A percentile compares a stretch with the other conserved stretches of the same genome.
phyloP scores from a whole-genome alignment of 116 monocot genomes.

The Cymodocea nodosa region DNA sequence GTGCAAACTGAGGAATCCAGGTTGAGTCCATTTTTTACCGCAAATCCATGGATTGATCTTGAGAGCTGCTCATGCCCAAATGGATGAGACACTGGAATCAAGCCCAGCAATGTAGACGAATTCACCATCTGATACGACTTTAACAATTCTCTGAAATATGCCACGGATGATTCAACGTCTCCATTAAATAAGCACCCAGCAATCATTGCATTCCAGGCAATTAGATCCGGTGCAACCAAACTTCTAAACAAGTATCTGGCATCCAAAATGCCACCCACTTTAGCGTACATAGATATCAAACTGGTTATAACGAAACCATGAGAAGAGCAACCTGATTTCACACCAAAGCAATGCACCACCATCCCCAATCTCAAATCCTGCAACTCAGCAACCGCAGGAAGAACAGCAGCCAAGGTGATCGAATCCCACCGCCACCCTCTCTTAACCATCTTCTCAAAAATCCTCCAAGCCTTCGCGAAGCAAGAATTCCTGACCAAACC shows the following conservation, averaged over 20 bases:
- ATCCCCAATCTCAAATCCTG: conserved; percentile 17
- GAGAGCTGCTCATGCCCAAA: conserved; percentile 25
- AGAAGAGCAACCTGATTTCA: conserved; percentile 17
- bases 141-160: conserved; percentile 29
- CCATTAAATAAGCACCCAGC: conserved; percentile 32
- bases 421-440: conserved; percentile 6
- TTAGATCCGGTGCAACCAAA: conserved; percentile 19
- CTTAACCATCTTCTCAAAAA: conserved; percentile 17
- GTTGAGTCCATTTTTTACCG: conserved; percentile 25
- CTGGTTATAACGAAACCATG: conserved; percentile 30
- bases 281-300: conserved; percentile 51
- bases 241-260: conserved; percentile 20
- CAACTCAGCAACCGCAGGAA: conserved; percentile 30
- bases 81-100: conserved; percentile 33
- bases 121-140: conserved; percentile 7
- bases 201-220: conserved; percentile 43
- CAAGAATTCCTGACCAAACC: conserved; percentile 20
- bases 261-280: conserved; percentile 17
- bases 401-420: conserved; percentile 25
- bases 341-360: conserved; percentile 22
- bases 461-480: conserved; percentile 8
- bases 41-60: conserved; percentile 25
- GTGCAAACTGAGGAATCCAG: conserved; percentile 18
- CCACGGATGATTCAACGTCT: conserved; percentile 13
- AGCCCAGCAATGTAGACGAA: conserved; percentile 35